A percentile compares a stretch with the other conserved stretches of the same genome.
phyloP scores from a whole-genome alignment of 805 yeast species.

The Cyberlindnera nakhonratchasimensis region DNA sequence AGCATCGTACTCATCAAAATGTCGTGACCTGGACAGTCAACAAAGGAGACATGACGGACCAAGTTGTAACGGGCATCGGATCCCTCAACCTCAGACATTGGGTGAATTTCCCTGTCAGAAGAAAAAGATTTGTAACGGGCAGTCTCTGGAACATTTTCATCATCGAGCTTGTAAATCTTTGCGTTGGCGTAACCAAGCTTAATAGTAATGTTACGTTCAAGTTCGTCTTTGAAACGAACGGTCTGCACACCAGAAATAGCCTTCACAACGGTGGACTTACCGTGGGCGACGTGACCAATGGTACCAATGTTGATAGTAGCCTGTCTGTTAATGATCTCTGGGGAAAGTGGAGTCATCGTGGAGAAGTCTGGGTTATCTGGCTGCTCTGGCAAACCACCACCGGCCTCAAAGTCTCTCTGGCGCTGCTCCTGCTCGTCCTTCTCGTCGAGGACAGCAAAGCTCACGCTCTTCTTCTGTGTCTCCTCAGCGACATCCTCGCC shows the following conservation, averaged over 20 bases:
- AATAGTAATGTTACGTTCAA: slow-evolving; percentile 98
- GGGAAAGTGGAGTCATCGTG: slow-evolving; percentile 78
- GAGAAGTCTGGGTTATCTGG: slow-evolving; percentile 85
- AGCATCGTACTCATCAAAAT: slow-evolving; percentile 99
- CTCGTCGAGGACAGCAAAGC: slow-evolving; percentile 70
- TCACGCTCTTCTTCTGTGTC: slow-evolving; percentile 65
- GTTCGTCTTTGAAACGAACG: slow-evolving; percentile 97
- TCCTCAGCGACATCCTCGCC: slow-evolving; percentile 41
- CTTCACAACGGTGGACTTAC: slow-evolving; percentile 89
- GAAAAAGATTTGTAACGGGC: slow-evolving; percentile 93
- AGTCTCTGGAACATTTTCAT: slow-evolving; percentile 84
- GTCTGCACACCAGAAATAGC: slow-evolving; percentile 99
- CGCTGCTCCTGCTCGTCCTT: slow-evolving; percentile 76
- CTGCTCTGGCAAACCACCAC: slow-evolving; percentile 98
- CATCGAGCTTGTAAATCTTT: slow-evolving; percentile 90
- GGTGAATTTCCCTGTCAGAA: slow-evolving; percentile 91
- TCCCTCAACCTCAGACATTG: slow-evolving; percentile 85
- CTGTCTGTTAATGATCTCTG: slow-evolving; percentile 96
- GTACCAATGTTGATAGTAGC: slow-evolving; percentile 99
- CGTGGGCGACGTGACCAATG: slow-evolving; percentile 95
- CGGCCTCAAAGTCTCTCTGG: slow-evolving; percentile 87
- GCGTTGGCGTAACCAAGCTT: slow-evolving; percentile 99
- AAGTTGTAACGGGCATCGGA: slow-evolving; percentile 86
- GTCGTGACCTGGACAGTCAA: slow-evolving; percentile 99
- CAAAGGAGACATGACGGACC: slow-evolving; percentile 95